Conservation (phyloP, 192 early-diverging fungal species). For the Oehlia diaphana region DNA sequence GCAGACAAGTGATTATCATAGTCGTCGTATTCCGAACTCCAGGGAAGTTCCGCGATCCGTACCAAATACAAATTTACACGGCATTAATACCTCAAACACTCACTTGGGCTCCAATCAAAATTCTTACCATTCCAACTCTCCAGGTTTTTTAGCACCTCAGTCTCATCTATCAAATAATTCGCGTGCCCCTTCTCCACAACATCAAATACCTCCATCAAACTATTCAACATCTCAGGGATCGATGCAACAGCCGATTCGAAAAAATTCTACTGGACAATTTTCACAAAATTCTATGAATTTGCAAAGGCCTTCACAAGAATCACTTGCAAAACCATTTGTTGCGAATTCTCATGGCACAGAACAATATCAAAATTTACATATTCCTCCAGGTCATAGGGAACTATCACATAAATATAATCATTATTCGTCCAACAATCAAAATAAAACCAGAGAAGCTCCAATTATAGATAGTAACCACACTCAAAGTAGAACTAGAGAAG, state of each 20-base stretch:
- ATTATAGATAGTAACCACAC: background rate
- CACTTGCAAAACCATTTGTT: background rate
- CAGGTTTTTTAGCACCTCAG: background rate
- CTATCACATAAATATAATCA: background rate
- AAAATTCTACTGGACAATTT: background rate
- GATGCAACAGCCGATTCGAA: too few relatives aligned
- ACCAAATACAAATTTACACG: too few relatives aligned
- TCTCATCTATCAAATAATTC: background rate
- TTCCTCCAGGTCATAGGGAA: background rate
- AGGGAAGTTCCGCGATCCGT: too few relatives aligned
- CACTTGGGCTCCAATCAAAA: background rate
- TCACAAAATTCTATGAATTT: slow-evolving; percentile 1
- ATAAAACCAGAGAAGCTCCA: background rate
- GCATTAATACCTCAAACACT: background rate
- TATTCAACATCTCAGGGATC: too few relatives aligned
- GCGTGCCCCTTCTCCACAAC: too few relatives aligned
- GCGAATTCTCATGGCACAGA: background rate
- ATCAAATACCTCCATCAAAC: background rate
- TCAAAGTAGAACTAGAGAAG: too few relatives aligned
- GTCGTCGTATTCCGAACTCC: too few relatives aligned
- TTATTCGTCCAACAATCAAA: too few relatives aligned
- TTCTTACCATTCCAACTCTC: background rate
- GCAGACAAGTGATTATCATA: background rate
- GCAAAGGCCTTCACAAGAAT: background rate
- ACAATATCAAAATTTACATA: background rate